phyloP scores from a whole-genome alignment of 164 flowering plant species.

The Tinospora cordifolia region DNA sequence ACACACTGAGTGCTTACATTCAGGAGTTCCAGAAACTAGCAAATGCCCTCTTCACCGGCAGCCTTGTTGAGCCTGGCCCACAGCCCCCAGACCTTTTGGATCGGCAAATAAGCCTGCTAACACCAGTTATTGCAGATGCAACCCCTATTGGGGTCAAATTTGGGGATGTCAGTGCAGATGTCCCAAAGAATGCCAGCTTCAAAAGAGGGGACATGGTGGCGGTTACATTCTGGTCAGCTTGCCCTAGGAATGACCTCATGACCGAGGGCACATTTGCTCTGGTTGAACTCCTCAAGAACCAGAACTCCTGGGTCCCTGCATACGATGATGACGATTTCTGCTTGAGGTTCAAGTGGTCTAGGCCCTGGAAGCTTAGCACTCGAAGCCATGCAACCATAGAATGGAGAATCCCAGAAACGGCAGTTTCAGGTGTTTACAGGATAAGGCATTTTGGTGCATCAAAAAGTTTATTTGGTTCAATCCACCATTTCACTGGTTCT shows the following conservation, averaged over 20 bases:
- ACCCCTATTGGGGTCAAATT: constrained; percentile 67
- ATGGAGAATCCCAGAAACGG: constrained; percentile 74
- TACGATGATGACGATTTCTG: constrained; percentile 97
- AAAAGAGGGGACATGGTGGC: constrained; percentile 55
- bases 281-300: constrained; percentile 62
- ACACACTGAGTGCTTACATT: constrained; percentile 85
- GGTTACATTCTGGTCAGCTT: constrained; percentile 83
- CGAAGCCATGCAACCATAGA: constrained; percentile 71
- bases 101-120: constrained; percentile 71
- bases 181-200: constrained; percentile 68
- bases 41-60: constrained; percentile 45
- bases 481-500: constrained; percentile 71
- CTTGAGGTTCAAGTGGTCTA: constrained; percentile 76
- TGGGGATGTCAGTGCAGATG: constrained; percentile 63
- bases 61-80: constrained; percentile 46
- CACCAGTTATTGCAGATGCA: constrained; percentile 71
- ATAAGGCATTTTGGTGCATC: constrained; percentile 87
- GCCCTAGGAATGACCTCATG: constrained; percentile 93
- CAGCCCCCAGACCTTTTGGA: constrained; percentile 82
- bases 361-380: constrained; percentile 69
- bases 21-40: constrained; percentile 92
- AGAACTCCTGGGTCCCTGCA: constrained; percentile 62
- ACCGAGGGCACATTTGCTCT: constrained; percentile 90
- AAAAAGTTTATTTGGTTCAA: constrained; percentile 55
- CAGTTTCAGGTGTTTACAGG: constrained; percentile 68